phyloP scores from a whole-genome alignment of 352 stramenopile species.

The Phytophthora citricola region DNA sequence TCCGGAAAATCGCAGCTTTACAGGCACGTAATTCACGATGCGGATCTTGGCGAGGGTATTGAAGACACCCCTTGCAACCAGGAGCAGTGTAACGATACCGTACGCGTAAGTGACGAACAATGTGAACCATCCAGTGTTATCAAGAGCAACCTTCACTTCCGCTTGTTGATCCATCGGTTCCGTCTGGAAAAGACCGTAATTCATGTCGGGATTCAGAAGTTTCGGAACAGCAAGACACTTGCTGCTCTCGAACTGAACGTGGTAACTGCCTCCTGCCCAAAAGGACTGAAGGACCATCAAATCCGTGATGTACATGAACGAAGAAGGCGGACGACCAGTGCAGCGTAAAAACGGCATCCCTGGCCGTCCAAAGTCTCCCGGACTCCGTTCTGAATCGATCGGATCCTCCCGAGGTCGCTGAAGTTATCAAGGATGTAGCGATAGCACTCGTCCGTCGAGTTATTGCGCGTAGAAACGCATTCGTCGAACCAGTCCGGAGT shows the following conservation, averaged over 20 bases:
- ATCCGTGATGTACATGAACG: conserved; percentile 68
- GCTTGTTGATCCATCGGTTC: conserved; percentile 47
- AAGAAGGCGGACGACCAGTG: conserved; percentile 37
- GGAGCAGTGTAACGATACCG: conserved; percentile 53
- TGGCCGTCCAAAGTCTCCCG: conserved; percentile 47
- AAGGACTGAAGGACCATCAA: conserved; percentile 64
- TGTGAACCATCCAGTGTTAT: conserved; percentile 52
- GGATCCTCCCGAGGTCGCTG: conserved; percentile 37
- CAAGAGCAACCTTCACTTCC: conserved; percentile 51
- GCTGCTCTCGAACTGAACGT: conserved; percentile 65
- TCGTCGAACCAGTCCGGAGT: conserved; percentile 45
- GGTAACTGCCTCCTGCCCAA: conserved; percentile 58
- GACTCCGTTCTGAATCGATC: conserved; percentile 44
- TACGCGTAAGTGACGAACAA: conserved; percentile 49
- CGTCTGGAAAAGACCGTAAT: conserved; percentile 56
- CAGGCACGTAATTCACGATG: conserved; percentile 52
- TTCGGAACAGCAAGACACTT: conserved; percentile 52
- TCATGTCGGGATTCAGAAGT: conserved; percentile 46
- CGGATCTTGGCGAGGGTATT: conserved; percentile 47
- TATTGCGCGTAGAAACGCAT: conserved; percentile 35
- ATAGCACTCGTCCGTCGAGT: conserved; percentile 44
- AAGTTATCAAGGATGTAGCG: conserved; percentile 68
- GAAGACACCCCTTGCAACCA: conserved; percentile 62
- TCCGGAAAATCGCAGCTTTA: conserved; percentile 42
- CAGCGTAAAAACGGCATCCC: conserved; percentile 64